Conservation (phyloP, 208 protist genomes). For the Tritrichomonas foetus region DNA sequence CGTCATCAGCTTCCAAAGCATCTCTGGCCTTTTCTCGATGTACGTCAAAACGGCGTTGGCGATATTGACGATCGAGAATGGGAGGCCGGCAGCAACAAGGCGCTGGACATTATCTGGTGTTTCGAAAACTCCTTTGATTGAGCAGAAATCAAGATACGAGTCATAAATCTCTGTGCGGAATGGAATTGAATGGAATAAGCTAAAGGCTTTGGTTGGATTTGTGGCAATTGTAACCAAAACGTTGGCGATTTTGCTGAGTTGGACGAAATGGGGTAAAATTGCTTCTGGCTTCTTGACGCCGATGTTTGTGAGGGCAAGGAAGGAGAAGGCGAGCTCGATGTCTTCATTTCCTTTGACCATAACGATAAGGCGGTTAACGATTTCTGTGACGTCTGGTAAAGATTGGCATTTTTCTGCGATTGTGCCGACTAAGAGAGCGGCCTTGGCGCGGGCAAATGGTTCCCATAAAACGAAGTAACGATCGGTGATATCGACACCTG, state of each 20-base stretch:
- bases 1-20: not conserved
- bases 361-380: not conserved
- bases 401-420: not conserved
- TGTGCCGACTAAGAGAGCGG: not conserved
- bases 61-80: not conserved
- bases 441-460: not conserved
- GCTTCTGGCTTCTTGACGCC: not conserved
- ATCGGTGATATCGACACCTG: conserved; percentile 31
- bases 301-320: not conserved
- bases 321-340: not conserved
- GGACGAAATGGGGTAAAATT: not conserved
- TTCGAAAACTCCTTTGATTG: not conserved
- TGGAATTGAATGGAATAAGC: not conserved
- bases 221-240: not conserved
- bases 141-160: not conserved
- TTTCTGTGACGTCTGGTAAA: not conserved
- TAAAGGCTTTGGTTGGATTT: not conserved
- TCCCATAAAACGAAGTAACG: conserved; percentile 33
- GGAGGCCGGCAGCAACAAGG: not conserved
- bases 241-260: not conserved
- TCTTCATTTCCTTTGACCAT: not conserved
- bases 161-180: conserved; percentile 4
- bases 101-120: not conserved
- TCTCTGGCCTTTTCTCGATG: not conserved
- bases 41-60: not conserved